A percentile compares a stretch with the other conserved stretches of the same genome.
Conservation (phyloP, 108 stramenopile species). For the Aurantiochytrium sp. region DNA sequence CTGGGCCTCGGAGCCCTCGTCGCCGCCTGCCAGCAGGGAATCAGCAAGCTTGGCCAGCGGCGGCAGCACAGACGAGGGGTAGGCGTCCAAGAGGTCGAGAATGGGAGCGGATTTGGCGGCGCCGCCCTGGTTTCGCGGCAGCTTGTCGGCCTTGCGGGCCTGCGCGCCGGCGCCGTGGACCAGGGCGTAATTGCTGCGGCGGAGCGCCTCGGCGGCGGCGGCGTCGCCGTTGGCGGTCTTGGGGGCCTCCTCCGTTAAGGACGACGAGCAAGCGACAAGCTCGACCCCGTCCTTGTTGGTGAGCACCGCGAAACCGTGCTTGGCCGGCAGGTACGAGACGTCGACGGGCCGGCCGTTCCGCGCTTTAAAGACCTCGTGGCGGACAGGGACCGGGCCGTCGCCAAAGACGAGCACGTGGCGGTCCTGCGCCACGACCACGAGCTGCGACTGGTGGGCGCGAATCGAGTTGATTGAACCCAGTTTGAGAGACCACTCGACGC, state of each 20-base stretch:
- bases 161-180: background rate
- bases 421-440: slow-evolving; percentile 1
- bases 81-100: background rate
- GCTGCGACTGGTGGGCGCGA: background rate
- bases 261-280: background rate
- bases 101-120: background rate
- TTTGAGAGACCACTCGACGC: background rate
- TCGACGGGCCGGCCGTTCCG: background rate
- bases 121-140: background rate
- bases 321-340: background rate
- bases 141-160: background rate
- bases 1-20: too few species aligned
- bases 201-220: background rate
- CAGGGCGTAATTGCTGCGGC: background rate
- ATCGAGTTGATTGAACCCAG: background rate
- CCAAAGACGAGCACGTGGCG: background rate
- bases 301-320: background rate
- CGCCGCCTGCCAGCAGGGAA: too few species aligned
- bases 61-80: background rate
- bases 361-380: background rate
- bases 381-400: background rate
- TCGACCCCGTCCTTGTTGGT: background rate
- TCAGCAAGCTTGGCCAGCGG: background rate
- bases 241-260: too few species aligned
- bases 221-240: background rate